phyloP scores from a whole-genome alignment of 768 basidiomycete genomes.

The Punctularia strigosozonata region DNA sequence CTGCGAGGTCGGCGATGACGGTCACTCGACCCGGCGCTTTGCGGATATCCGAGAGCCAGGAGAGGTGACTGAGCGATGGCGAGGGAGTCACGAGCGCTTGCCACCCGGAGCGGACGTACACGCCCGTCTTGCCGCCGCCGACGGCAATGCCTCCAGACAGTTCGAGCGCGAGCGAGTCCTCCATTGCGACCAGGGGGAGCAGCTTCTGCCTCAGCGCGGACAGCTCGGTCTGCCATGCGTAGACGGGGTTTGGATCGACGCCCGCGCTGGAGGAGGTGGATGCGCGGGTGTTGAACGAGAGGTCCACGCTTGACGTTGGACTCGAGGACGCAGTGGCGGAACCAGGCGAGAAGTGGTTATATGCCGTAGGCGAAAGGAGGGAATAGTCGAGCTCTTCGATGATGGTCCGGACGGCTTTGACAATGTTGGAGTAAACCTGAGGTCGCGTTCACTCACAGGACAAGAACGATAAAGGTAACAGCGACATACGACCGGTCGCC shows the following conservation, averaged over 20 bases:
- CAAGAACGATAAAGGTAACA: too few species aligned
- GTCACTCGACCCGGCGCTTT: constrained; percentile 6
- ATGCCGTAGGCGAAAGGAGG: constrained; percentile 5
- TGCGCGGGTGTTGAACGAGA: too few species aligned
- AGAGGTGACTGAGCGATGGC: background rate
- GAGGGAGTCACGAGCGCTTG: constrained; percentile 34
- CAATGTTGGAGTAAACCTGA: constrained; percentile 37
- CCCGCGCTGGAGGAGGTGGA: background rate
- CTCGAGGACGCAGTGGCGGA: background rate
- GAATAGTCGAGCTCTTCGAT: constrained; percentile 61
- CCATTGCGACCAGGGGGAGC: constrained; percentile 46
- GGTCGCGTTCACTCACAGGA: too few species aligned
- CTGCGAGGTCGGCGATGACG: constrained; percentile 1
- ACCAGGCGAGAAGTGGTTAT: constrained; percentile 18
- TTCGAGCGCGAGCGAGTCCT: constrained; percentile 53
- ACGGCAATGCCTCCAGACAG: constrained; percentile 65
- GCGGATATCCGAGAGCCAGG: constrained; percentile 1
- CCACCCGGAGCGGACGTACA: constrained; percentile 76
- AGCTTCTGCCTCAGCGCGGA: constrained; percentile 48
- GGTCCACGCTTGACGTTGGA: background rate
- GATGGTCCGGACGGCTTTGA: constrained; percentile 67
- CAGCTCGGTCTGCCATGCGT: too few species aligned
- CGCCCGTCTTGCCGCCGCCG: constrained; percentile 60
- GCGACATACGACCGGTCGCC: constrained; percentile 33
- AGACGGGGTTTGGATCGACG: too few species aligned